These are phyloP conservation scores for Geotrichum aggregatum DNA, from an alignment of 1,139 yeast genomes.

Conservation along the genomic window DNA sequence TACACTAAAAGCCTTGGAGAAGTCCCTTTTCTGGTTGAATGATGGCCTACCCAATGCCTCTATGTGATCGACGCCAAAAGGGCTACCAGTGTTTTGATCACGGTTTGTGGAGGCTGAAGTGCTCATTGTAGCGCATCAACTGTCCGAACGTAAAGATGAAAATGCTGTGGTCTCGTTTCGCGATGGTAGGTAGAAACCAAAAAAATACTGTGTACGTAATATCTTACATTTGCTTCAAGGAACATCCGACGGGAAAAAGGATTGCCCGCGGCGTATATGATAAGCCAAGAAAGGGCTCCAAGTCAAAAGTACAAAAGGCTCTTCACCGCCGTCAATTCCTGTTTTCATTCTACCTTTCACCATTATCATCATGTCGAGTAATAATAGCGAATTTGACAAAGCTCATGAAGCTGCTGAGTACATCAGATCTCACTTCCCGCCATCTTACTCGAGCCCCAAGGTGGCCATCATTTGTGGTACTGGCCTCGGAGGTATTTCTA, in stretches of 20 bases:
- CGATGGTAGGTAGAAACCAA: too few species aligned
- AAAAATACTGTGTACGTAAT: too few species aligned
- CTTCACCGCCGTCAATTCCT: neutral
- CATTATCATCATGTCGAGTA: neutral
- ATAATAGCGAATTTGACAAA: conserved; percentile 21
- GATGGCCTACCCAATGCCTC: too few species aligned
- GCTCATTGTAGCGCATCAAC: too few species aligned
- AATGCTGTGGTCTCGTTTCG: too few species aligned
- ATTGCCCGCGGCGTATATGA: neutral
- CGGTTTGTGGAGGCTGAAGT: too few species aligned
- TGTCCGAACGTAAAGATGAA: too few species aligned
- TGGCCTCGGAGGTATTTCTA: conserved; percentile 83
- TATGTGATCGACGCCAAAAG: neutral
- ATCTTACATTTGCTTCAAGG: too few species aligned
- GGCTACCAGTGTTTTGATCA: neutral
- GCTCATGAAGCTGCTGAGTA: conserved; percentile 30
- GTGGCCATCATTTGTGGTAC: conserved; percentile 89
- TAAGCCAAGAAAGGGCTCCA: too few species aligned
- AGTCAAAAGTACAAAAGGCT: neutral
- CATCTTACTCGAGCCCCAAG: conserved; percentile 36
- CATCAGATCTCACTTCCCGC: conserved; percentile 31
- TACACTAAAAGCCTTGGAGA: conserved; percentile 4
- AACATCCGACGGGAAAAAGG: neutral
- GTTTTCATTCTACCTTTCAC: neutral
- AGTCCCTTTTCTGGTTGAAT: neutral